Evolutionary conservation across 2,329 filamentous ascomycete genomes (phyloP).

Genomic region (Cytospora chrysosperma): DNA sequence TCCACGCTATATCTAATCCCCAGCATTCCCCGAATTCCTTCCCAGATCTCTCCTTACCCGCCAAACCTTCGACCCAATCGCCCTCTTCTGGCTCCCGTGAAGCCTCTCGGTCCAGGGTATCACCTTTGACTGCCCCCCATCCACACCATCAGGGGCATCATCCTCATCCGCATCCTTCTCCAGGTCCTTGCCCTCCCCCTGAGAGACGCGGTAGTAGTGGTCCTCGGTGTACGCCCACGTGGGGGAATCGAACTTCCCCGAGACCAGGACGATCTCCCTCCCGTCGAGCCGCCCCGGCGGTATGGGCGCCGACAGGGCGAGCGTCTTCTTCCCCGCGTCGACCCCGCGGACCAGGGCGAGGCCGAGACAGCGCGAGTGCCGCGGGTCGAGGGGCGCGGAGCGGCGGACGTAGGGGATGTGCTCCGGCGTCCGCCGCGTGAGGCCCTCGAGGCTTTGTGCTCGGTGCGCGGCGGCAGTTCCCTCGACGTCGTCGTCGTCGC

Average conservation of each 20-base stretch:
- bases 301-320: conserved; percentile 68
- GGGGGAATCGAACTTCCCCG: conserved; percentile 67
- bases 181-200: conserved; percentile 35
- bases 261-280: conserved; percentile 59
- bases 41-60: conserved; percentile 64
- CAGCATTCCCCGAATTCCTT: conserved; percentile 5
- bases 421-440: conserved; percentile 46
- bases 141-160: conserved; percentile 36
- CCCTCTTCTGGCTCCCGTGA: conserved; percentile 53
- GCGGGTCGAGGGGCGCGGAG: conserved; percentile 58
- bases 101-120: conserved; percentile 61
- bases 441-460: conserved; percentile 20
- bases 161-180: conserved; percentile 36
- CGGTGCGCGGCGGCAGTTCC: conserved; percentile 1
- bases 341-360: conserved; percentile 70
- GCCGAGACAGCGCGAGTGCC: conserved; percentile 58
- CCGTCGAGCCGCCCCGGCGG: conserved; percentile 40
- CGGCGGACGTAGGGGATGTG: conserved; percentile 62
- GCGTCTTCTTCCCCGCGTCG: conserved; percentile 48
- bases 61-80: conserved; percentile 61
- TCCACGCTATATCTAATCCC: neutral
- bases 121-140: conserved; percentile 32
- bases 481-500: no score
- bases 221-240: conserved; percentile 71
- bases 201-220: conserved; percentile 39